Percentiles rank a stretch among this genome's conserved stretches.
Evolutionary conservation across 192 early-diverging fungal species (phyloP).

Genomic region (Coemansia sp.): DNA sequence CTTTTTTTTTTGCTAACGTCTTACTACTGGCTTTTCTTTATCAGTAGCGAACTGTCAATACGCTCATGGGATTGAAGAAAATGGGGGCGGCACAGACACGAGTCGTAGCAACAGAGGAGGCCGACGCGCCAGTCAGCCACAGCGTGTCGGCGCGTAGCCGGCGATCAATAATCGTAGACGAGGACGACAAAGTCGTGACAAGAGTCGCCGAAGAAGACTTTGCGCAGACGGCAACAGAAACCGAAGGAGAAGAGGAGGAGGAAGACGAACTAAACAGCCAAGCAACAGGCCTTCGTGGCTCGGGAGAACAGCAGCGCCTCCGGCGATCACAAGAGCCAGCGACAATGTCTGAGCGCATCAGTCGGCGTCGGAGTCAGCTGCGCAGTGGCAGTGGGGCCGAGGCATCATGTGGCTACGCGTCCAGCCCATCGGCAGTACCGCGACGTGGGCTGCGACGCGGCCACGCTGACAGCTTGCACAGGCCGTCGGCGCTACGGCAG

Average conservation of each 20-base stretch:
- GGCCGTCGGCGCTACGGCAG: slow-evolving; percentile 9
- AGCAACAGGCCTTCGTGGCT: neutral
- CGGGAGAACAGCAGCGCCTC: neutral
- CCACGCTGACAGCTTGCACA: slow-evolving; percentile 21
- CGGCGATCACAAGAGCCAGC: neutral
- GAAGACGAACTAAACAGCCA: neutral
- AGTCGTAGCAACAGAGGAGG: neutral
- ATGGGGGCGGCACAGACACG: slow-evolving; percentile 5
- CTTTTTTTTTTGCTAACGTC: neutral
- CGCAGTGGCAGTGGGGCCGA: neutral
- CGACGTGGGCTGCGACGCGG: slow-evolving; percentile 29
- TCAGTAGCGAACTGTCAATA: neutral
- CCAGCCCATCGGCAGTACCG: slow-evolving; percentile 24
- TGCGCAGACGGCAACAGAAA: neutral
- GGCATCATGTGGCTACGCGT: slow-evolving; percentile 26
- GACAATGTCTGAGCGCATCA: neutral
- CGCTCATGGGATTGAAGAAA: neutral
- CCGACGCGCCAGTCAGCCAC: neutral
- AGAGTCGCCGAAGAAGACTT: neutral
- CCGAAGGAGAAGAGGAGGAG: neutral
- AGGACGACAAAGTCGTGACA: neutral
- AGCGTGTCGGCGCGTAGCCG: neutral
- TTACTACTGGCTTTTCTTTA: neutral
- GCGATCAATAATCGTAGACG: neutral
- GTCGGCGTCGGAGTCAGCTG: neutral